Percentiles rank a stretch among this genome's conserved stretches.
Conservation (phyloP, 2,329 filamentous ascomycete species). For the Sporothrix curviconia region DNA sequence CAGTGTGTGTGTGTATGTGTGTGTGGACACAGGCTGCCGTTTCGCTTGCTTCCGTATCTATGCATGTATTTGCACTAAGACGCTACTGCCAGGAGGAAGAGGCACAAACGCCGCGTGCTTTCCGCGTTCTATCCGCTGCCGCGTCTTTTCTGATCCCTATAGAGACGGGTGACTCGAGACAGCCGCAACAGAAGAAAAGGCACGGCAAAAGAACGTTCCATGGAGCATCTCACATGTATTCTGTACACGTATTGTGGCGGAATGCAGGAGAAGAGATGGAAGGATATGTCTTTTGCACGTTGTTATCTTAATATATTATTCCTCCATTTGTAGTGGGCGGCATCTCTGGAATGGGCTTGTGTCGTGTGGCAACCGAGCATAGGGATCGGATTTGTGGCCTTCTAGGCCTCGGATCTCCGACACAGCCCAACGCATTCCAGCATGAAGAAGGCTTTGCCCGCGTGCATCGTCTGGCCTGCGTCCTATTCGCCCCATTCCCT, state of each 20-base stretch:
- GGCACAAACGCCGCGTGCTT: background rate
- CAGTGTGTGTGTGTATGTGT: background rate
- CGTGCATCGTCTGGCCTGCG: background rate
- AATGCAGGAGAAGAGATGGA: too few species aligned
- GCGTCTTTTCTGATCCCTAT: background rate
- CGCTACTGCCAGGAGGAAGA: background rate
- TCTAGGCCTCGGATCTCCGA: background rate
- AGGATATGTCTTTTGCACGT: too few species aligned
- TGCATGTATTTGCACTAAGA: too few species aligned
- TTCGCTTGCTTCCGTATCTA: background rate
- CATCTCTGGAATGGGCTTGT: too few species aligned
- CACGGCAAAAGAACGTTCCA: background rate
- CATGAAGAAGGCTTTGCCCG: background rate
- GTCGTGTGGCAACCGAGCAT: too few species aligned
- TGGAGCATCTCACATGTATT: too few species aligned
- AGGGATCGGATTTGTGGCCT: background rate
- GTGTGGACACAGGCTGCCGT: too few species aligned
- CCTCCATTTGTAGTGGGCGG: too few species aligned
- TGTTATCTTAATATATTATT: too few species aligned
- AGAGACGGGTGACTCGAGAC: background rate
- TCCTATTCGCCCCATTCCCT: background rate
- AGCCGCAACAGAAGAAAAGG: background rate
- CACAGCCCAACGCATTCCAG: constrained; percentile 3
- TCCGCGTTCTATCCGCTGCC: background rate
- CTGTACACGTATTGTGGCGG: too few species aligned